Evolutionary conservation across 2,329 filamentous ascomycete species (phyloP).

Genomic region (Epichloe brachyelytri): DNA sequence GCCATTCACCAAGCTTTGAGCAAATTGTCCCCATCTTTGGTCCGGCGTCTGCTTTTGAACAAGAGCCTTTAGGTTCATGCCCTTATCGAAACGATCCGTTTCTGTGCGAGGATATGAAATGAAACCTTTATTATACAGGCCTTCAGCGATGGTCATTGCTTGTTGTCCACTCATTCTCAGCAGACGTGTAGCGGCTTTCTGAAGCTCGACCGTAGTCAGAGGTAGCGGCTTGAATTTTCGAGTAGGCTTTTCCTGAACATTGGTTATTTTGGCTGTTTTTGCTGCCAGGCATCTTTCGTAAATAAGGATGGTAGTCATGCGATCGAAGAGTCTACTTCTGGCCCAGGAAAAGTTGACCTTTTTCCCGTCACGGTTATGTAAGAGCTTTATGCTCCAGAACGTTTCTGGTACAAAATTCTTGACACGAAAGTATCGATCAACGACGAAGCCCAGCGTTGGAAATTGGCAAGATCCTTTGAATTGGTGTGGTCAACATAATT

Average conservation of each 20-base stretch:
- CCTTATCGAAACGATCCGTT: constrained; percentile 87
- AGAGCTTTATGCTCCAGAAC: constrained; percentile 87
- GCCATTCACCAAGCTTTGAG: constrained; percentile 60
- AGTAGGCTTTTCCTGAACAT: constrained; percentile 81
- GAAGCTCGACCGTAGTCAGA: constrained; percentile 87
- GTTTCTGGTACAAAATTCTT: constrained; percentile 84
- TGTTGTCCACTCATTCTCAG: constrained; percentile 82
- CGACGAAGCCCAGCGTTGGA: constrained; percentile 89
- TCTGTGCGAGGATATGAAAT: constrained; percentile 97
- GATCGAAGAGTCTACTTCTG: constrained; percentile 74
- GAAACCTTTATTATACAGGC: constrained; percentile 83
- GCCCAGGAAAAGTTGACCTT: constrained; percentile 78
- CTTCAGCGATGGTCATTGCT: constrained; percentile 80
- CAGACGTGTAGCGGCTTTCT: constrained; percentile 86
- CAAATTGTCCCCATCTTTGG: constrained; percentile 66
- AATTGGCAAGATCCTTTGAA: constrained; percentile 80
- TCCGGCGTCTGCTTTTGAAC: constrained; percentile 76
- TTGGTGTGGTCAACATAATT: not conserved
- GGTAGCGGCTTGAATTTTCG: constrained; percentile 91
- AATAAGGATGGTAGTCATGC: constrained; percentile 64
- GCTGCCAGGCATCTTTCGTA: constrained; percentile 75
- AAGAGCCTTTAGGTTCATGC: constrained; percentile 68
- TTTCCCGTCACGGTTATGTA: constrained; percentile 63
- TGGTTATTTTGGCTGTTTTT: constrained; percentile 65
- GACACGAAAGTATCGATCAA: constrained; percentile 89